Conservation (phyloP, 352 stramenopile species). For the Phytophthora melonis region DNA sequence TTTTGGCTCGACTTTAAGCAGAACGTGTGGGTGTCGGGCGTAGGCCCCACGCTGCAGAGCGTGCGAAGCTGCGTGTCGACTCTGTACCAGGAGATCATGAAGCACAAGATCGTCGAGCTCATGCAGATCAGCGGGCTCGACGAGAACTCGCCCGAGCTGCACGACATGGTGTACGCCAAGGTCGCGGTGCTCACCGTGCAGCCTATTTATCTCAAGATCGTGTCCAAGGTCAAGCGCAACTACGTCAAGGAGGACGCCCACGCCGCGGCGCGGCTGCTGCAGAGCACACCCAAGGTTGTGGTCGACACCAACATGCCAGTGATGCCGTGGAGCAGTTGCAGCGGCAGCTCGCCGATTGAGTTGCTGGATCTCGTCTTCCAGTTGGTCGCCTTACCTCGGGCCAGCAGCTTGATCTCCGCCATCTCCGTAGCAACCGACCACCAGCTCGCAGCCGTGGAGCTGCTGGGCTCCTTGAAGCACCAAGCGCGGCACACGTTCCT, state of each 20-base stretch:
- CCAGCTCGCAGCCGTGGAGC: conserved; percentile 29
- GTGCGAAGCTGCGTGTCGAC: conserved; percentile 43
- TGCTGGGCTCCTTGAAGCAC: conserved; percentile 31
- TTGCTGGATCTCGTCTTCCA: conserved; percentile 41
- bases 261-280: conserved; percentile 30
- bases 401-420: conserved; percentile 13
- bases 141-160: conserved; percentile 42
- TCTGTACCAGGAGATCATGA: conserved; percentile 46
- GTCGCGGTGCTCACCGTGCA: conserved; percentile 45
- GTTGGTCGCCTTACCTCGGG: conserved; percentile 26
- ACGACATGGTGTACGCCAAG: conserved; percentile 47
- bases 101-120: conserved; percentile 47
- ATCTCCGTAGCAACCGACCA: conserved; percentile 29
- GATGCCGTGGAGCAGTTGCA: conserved; percentile 38
- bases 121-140: conserved; percentile 59
- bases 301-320: conserved; percentile 24
- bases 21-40: conserved; percentile 40
- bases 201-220: conserved; percentile 49
- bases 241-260: conserved; percentile 40
- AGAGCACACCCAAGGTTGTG: conserved; percentile 24
- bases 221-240: conserved; percentile 50
- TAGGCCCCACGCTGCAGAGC: conserved; percentile 32
- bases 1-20: conserved; percentile 66
- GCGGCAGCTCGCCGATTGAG: conserved; percentile 41
- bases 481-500: conserved; percentile 36